A percentile compares a stretch with the other conserved stretches of the same genome.
Conservation (phyloP, 495 filamentous ascomycete species). For the Penicillium bovifimosum region DNA sequence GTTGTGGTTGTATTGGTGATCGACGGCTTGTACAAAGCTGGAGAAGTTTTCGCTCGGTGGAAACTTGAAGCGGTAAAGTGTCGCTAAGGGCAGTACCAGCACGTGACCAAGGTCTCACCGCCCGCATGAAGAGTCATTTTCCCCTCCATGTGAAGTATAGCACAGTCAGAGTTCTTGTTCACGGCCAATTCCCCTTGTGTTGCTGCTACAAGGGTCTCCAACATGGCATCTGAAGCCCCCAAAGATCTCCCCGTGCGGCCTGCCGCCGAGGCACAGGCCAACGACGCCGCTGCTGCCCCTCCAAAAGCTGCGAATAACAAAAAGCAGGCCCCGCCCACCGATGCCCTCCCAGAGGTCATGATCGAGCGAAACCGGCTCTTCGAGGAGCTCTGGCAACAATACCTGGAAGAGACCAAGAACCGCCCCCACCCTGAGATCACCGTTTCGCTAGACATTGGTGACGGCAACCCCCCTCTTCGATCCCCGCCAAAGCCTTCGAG, state of each 20-base stretch:
- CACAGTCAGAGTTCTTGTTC: conserved; percentile 3
- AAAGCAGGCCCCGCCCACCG: conserved; percentile 23
- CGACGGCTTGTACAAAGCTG: conserved; percentile 26
- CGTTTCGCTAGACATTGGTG: conserved; percentile 45
- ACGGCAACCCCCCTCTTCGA: conserved; percentile 38
- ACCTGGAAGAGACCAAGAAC: conserved; percentile 61
- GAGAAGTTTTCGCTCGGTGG: conserved; percentile 47
- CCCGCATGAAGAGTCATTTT: conserved; percentile 28
- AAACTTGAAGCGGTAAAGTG: conserved; percentile 47
- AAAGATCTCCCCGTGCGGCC: conserved; percentile 40
- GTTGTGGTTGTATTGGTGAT: conserved; percentile 25
- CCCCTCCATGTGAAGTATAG: conserved; percentile 5
- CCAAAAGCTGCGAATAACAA: conserved; percentile 21
- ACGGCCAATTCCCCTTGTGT: conserved; percentile 15
- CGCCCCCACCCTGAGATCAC: conserved; percentile 45
- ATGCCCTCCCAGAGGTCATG: conserved; percentile 71
- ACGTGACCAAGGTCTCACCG: conserved; percentile 39
- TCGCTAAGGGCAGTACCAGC: conserved; percentile 42
- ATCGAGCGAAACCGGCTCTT: conserved; percentile 80
- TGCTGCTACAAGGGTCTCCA: conserved; percentile 10
- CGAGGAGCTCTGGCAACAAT: conserved; percentile 76
- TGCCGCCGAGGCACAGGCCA: conserved; percentile 29
- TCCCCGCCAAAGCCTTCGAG: conserved; percentile 48
- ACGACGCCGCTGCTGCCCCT: conserved; percentile 24
- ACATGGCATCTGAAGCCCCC: conserved; percentile 38